Evolutionary conservation across 2,329 filamentous ascomycete genomes (phyloP), one percentile per base, ranked within the genome.

Genomic region (Fusarium nelsonii): DNA sequence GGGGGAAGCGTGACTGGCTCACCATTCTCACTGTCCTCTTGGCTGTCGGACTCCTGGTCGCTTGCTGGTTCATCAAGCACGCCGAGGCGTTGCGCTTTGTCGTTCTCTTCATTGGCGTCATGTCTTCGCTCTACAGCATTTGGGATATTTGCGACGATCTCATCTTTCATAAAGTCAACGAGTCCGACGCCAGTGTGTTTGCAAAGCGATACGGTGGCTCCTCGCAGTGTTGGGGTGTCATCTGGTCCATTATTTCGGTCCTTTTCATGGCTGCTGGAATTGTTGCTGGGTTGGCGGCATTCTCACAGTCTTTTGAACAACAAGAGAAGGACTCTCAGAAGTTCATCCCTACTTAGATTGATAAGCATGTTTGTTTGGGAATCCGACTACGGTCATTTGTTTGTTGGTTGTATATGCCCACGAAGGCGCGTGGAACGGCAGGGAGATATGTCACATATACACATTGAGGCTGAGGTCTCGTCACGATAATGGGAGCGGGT

Each of bases 111-210:
- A 93, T 94, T 65, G 92, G 92, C 41, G 91, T 94, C 72, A 94
- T 94, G 92, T 91, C 88, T 8, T 90, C 88, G 3, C 84, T 94
- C 2, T 94, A 94, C 78, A 92, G 90, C 69, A 91, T 92, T 7
- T 94, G 92, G 92, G 92, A 94, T 81, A 94, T 94, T 71, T 94
- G 91, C 78, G 92, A 95, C 75, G 92, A 95, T 71, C 82, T 94
- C 33, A 93, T 95, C 70, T 81, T 94, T 6, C 86, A 92, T 61
- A 94, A 94, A 80, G 91, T 94, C 52, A 94, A 94, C 78, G 88
- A 85, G 23, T 93, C 91, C 6, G 92, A 95, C 75, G 91, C 92
- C 8, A 92, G 90, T 70, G 90, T 93, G 32, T 94, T 94, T 72
- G 91, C 92, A 9, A 85, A 92, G 79, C 85, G 88, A 23, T 94